These are phyloP conservation scores for Clarireedia homoeocarpa DNA, from an alignment of 2,329 filamentous ascomycete species.

Conservation along the genomic window DNA sequence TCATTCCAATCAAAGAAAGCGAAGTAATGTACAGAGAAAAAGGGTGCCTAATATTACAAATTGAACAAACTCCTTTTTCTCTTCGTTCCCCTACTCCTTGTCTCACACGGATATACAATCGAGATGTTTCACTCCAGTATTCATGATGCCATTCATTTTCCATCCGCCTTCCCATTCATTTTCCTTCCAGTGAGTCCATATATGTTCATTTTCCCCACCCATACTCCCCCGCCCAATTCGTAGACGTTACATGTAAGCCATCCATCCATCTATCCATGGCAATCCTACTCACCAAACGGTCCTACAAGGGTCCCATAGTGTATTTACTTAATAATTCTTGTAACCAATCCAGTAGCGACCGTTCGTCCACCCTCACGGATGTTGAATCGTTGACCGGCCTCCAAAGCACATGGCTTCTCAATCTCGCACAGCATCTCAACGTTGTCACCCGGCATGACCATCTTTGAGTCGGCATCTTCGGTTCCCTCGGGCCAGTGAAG, in stretches of 20 bases:
- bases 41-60: slow-evolving; percentile 1
- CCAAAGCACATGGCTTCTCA: slow-evolving; percentile 77
- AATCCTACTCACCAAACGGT: neutral
- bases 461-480: slow-evolving; percentile 63
- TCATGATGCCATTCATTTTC: neutral
- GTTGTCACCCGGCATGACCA: slow-evolving; percentile 98
- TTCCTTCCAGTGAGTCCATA: neutral
- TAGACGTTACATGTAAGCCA: neutral
- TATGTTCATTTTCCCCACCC: neutral
- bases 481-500: slow-evolving; percentile 82
- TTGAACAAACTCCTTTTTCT: slow-evolving; percentile 9
- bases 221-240: neutral
- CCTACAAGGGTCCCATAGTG: neutral
- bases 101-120: neutral
- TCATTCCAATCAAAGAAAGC: neutral
- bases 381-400: slow-evolving; percentile 94
- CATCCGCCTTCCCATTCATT: neutral
- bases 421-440: slow-evolving; percentile 92
- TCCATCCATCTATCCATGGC: neutral
- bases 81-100: neutral
- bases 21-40: slow-evolving; percentile 4
- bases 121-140: neutral
- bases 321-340: slow-evolving; percentile 52
- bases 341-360: slow-evolving; percentile 76
- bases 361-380: slow-evolving; percentile 93